Evolutionary conservation across 352 stramenopile genomes (phyloP).

Genomic region (Phytopythium chamaehyphon): DNA sequence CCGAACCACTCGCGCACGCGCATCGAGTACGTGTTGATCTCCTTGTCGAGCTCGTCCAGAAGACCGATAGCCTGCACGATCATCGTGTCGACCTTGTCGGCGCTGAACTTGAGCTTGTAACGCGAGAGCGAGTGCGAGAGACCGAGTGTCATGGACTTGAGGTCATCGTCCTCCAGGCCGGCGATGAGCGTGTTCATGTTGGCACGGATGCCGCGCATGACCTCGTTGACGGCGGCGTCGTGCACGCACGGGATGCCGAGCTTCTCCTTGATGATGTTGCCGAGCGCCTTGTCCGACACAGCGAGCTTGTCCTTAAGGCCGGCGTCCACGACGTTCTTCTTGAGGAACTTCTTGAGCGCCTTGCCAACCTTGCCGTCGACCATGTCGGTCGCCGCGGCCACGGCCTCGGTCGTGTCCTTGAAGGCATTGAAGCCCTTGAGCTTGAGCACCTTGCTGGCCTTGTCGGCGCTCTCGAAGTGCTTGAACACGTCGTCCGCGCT

Average conservation of each 20-base stretch:
- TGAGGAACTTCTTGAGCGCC: slow-evolving; percentile 98
- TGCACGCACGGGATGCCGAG: slow-evolving; percentile 92
- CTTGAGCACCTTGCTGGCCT: slow-evolving; percentile 91
- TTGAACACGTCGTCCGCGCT: slow-evolving; percentile 90
- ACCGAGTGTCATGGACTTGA: slow-evolving; percentile 98
- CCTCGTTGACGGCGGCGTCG: slow-evolving; percentile 91
- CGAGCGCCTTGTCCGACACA: slow-evolving; percentile 96
- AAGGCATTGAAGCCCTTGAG: slow-evolving; percentile 99
- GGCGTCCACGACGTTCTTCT: slow-evolving; percentile 97
- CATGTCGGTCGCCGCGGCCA: slow-evolving; percentile 95
- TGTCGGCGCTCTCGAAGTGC: slow-evolving; percentile 89
- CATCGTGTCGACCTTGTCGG: slow-evolving; percentile 99
- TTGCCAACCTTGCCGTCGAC: slow-evolving; percentile 98
- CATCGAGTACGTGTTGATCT: slow-evolving; percentile 99
- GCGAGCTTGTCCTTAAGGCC: slow-evolving; percentile 94
- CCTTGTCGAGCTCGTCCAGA: slow-evolving; percentile 99
- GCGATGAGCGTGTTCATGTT: slow-evolving; percentile 96
- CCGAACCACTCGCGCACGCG: slow-evolving; percentile 99
- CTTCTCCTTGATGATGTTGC: slow-evolving; percentile 97
- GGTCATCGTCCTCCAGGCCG: slow-evolving; percentile 86
- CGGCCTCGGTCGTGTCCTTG: slow-evolving; percentile 97
- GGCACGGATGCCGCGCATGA: slow-evolving; percentile 95
- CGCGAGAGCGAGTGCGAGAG: slow-evolving; percentile 97
- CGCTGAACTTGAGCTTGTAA: slow-evolving; percentile 99
- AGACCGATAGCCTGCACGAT: slow-evolving; percentile 99